Evolutionary conservation across 148 eudicot species (phyloP), one percentile per base, ranked within the genome.

Genomic region (Rhododendron kiyosumense): DNA sequence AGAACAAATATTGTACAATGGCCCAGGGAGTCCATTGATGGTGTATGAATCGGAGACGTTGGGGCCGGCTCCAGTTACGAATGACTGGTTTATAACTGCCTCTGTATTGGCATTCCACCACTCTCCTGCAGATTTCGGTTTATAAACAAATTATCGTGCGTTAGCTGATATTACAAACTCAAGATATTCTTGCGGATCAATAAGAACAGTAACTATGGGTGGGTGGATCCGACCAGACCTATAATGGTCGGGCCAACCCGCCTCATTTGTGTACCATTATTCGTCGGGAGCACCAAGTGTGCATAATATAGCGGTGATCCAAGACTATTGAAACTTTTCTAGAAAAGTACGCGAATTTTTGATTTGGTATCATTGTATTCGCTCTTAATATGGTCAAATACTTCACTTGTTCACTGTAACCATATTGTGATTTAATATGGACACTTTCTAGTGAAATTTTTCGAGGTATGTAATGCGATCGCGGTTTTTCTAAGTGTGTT

Each of bases 51-150:
- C 96, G 0, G 96, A 93, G 45, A 87, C 88, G 34, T 93, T 93
- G 1, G 96, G 96, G 17, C 92, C 92, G 3, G 82, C 94, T 36
- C 96, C 94, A 0, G 89, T 90, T 61, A 88, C 89, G 79, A 91
- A 89, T 20, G 94, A 92, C 88, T 94, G 93, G 83, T 43, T 92
- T 38, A 94, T 90, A 2, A 94, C 91, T 0, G 92, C 91, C 86
- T 94, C 94, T 7, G 91, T 85, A 73, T 94, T 87, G 5, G 89
- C 89, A 28, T 94, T 91, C 92, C 93, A 94, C 96, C 95, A 94
- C 83, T 93, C 96, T 5, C 96, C 95, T 93, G 84, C 57, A 88
- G 22, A 38, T 45, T 12, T 26, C 3, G 78, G 28, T 24, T 12
- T 2, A 46, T 12, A 13, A 24, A 43, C 81, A 46, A 34, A 80